Evolutionary conservation across 768 basidiomycete genomes (phyloP).

Genomic region (Lentinula raphanica): DNA sequence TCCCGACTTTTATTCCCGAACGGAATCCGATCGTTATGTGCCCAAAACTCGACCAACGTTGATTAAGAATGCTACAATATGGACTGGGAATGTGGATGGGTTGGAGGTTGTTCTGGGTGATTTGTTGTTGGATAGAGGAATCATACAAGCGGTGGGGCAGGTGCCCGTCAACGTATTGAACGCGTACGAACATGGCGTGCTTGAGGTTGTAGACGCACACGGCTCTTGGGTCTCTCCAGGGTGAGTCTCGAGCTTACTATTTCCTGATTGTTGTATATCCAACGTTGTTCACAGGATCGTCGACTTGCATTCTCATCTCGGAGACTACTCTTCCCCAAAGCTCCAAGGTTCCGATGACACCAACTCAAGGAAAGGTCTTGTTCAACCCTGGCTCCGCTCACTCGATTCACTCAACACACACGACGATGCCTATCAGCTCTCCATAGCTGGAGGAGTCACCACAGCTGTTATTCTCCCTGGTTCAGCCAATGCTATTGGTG

Average conservation of each 20-base stretch:
- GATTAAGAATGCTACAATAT: constrained; percentile 67
- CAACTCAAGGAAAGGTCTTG: constrained; percentile 36
- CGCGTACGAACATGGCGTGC: neutral
- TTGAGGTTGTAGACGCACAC: constrained; percentile 16
- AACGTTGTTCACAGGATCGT: constrained; percentile 21
- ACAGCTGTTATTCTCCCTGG: constrained; percentile 61
- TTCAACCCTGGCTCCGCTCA: constrained; percentile 55
- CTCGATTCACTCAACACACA: constrained; percentile 67
- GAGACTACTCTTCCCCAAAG: constrained; percentile 12
- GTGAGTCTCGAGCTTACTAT: constrained; percentile 14
- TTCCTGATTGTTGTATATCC: constrained; percentile 12
- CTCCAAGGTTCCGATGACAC: constrained; percentile 34
- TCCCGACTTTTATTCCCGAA: constrained; percentile 31
- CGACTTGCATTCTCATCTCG: constrained; percentile 42
- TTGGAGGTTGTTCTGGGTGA: constrained; percentile 53
- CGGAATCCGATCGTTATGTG: constrained; percentile 56
- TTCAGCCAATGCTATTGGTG: constrained; percentile 22
- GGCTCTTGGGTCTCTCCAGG: constrained; percentile 64
- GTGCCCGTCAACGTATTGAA: constrained; percentile 15
- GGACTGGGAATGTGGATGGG: constrained; percentile 53
- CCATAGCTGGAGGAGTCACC: constrained; percentile 61
- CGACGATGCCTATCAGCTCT: constrained; percentile 48
- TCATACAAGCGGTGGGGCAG: constrained; percentile 48
- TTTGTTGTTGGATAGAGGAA: constrained; percentile 53
- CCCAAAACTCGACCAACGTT: constrained; percentile 57